phyloP scores from a whole-genome alignment of 108 stramenopile genomes.

The Discostella pseudostelligera region DNA sequence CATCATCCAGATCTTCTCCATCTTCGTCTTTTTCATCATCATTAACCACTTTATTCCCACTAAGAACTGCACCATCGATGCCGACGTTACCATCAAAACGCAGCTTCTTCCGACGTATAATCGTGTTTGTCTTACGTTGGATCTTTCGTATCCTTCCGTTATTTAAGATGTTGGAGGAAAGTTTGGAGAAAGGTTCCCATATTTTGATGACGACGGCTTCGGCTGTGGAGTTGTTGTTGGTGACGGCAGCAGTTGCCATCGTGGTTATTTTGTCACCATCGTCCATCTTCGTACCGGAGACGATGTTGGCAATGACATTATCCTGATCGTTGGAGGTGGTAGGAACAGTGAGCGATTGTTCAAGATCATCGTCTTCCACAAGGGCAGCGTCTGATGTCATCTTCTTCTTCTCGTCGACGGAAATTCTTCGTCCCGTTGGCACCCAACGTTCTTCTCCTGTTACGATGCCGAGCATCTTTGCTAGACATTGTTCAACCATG shows the following conservation, averaged over 20 bases:
- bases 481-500: slow-evolving; percentile 36
- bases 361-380: too few relatives aligned
- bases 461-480: slow-evolving; percentile 36
- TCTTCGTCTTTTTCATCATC: slow-evolving; percentile 25
- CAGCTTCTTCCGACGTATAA: slow-evolving; percentile 35
- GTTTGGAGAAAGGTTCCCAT: slow-evolving; percentile 15
- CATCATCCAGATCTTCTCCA: slow-evolving; percentile 9
- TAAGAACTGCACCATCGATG: background rate
- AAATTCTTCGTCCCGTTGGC: slow-evolving; percentile 21
- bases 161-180: slow-evolving; percentile 17
- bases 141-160: slow-evolving; percentile 21
- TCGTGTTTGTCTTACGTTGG: slow-evolving; percentile 35
- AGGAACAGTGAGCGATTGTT: too few relatives aligned
- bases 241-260: too few relatives aligned
- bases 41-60: background rate
- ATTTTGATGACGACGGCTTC: slow-evolving; percentile 27
- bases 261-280: background rate
- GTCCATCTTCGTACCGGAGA: background rate
- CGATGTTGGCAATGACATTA: background rate
- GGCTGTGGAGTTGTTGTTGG: slow-evolving; percentile 12
- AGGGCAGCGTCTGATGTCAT: background rate
- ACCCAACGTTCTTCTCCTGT: slow-evolving; percentile 24
- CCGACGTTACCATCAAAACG: background rate
- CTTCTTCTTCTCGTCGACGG: background rate
- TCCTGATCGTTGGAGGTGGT: background rate